Conservation (phyloP, 306 rosid species). For the Sindora glabra region DNA sequence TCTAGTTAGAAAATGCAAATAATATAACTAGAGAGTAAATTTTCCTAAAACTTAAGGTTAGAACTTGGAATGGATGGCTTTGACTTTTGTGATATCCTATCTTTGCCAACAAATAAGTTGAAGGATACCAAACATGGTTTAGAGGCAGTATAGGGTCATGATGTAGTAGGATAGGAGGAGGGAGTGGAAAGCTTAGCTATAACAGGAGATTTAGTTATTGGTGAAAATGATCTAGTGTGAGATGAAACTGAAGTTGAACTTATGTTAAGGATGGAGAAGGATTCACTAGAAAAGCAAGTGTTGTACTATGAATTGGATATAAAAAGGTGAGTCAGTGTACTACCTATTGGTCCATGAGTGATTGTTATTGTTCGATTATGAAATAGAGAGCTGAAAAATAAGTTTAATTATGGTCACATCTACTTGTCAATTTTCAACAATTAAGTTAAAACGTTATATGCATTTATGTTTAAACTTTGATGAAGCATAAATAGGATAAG, state of each 20-base stretch:
- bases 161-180: constrained; percentile 48
- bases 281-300: constrained; percentile 64
- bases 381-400: constrained; percentile 73
- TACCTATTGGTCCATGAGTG: constrained; percentile 88
- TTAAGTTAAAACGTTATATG: background rate
- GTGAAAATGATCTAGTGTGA: constrained; percentile 80
- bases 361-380: constrained; percentile 67
- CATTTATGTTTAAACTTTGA: background rate
- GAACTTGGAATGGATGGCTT: constrained; percentile 94
- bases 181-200: constrained; percentile 76
- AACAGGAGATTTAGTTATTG: constrained; percentile 53
- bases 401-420: constrained; percentile 9
- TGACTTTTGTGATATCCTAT: constrained; percentile 55
- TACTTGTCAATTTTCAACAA: background rate
- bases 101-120: constrained; percentile 46
- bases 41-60: constrained; percentile 85
- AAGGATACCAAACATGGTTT: constrained; percentile 51
- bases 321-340: constrained; percentile 78
- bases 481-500: background rate
- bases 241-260: constrained; percentile 98
- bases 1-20: constrained; percentile 39
- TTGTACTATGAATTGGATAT: constrained; percentile 56
- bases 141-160: constrained; percentile 82
- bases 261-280: constrained; percentile 73
- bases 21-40: constrained; percentile 59